phyloP scores from a whole-genome alignment of 345 rosid genomes.

The Heritiera littoralis region DNA sequence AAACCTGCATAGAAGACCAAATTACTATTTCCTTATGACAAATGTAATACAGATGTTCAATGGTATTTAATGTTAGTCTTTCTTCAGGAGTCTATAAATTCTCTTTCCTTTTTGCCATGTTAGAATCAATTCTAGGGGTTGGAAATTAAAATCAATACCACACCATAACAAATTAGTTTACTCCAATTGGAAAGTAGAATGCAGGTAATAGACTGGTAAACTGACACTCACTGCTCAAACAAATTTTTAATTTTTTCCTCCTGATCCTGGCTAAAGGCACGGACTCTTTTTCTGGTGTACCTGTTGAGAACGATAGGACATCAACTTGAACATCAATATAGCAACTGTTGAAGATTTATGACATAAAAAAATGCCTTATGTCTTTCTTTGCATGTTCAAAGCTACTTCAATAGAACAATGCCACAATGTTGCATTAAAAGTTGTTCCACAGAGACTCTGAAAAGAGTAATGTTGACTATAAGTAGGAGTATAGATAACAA shows the following conservation, averaged over 20 bases:
- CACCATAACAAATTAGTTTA: not conserved
- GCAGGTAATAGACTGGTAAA: not conserved
- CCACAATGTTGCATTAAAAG: constrained; percentile 4
- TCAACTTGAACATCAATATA: constrained; percentile 21
- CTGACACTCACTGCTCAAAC: constrained; percentile 73
- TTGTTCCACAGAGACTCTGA: not conserved
- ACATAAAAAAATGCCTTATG: not conserved
- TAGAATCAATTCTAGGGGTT: not conserved
- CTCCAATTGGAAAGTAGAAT: not conserved
- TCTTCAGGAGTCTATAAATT: not conserved
- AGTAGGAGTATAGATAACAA: not conserved
- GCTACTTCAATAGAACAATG: constrained; percentile 8
- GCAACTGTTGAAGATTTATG: not conserved
- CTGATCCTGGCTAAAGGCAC: constrained; percentile 70
- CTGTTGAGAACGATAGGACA: constrained; percentile 46
- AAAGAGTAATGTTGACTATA: not conserved
- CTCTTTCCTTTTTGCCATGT: not conserved
- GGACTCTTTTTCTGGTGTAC: constrained; percentile 63
- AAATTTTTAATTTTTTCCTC: constrained; percentile 68
- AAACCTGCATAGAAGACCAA: constrained; percentile 49
- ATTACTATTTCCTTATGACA: not conserved
- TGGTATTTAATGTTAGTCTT: not conserved
- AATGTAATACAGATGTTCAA: not conserved
- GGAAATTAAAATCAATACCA: constrained; percentile 2
- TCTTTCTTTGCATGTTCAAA: constrained; percentile 15